These are phyloP conservation scores for Phytophthora europaea DNA, from an alignment of 352 stramenopile genomes.

Conservation along the genomic window DNA sequence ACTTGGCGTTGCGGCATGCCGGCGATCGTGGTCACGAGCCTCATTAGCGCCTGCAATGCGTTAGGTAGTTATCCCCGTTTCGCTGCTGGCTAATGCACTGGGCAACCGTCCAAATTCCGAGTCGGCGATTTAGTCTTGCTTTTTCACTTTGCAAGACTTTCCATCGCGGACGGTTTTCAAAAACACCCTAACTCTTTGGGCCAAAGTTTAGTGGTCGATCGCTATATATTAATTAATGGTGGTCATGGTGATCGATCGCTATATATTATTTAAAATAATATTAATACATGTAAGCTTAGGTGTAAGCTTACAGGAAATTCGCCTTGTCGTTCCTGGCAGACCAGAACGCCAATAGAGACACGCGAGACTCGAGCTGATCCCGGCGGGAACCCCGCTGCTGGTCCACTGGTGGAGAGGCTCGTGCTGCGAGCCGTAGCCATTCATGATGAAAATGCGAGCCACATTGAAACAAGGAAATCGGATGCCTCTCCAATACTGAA, in stretches of 20 bases:
- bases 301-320: not conserved
- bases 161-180: conserved; percentile 4
- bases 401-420: not conserved
- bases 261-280: no score
- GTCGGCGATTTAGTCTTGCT: not conserved
- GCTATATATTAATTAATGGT: no score
- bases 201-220: no score
- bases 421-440: not conserved
- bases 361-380: not conserved
- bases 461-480: not conserved
- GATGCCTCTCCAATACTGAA: not conserved
- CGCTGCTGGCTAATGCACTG: conserved; percentile 18
- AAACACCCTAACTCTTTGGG: not conserved
- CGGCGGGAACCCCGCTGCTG: no score
- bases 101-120: conserved; percentile 15
- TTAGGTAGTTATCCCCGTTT: conserved; percentile 7
- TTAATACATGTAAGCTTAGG: no score
- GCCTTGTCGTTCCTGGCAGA: conserved; percentile 7
- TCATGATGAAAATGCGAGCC: not conserved
- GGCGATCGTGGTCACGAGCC: not conserved
- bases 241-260: no score
- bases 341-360: conserved; percentile 17
- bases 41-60: conserved; percentile 5
- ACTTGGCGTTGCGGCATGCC: conserved; percentile 10
- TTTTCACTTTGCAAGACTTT: conserved; percentile 11